Base-by-base conservation (phyloP, 2,329 filamentous ascomycete genomes). In the Neonectria neomacrospora region DNA sequence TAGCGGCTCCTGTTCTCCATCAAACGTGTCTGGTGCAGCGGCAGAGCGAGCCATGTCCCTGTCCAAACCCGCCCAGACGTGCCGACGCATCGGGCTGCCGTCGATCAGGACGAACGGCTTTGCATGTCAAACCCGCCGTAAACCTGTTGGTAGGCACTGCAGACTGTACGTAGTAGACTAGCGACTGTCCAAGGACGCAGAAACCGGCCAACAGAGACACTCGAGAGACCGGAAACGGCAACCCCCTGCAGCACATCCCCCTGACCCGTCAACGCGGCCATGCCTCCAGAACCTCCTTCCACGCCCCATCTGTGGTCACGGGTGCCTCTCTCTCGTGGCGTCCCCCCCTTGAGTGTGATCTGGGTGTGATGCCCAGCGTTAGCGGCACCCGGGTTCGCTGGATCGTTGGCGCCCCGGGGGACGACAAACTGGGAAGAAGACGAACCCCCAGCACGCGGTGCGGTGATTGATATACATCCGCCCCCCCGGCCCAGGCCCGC, bases 241-340 rank as follows among this genome's bases (percentile, higher is more conserved):
- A 69, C 64, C 65, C 65, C 70, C 58, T 70, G 70, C 54, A 62
- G 70, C 67, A 61, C 69, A 71, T 72, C 68, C 70, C 70, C 70
- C 70, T 70, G 69, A 60, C 66, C 66, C 61, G 57, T 54, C 44
- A 54, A 41, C 52, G 55, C 47, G 65, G 51, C 63, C 61, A 63
- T 55, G 68, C 55, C 54, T 61, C 58, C 37, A 34, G 12, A 16
- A 5, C 32, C 32, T 34, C 37, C 37, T 41, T 51, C 60, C 20
- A 58, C 50, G 57, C 61, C 57, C 32, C 45, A 6, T 6, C 23
- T 3, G 23, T 6, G 28, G 32, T 20, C n/a, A 9, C 16, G 42
- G 44, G 18, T 11, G 44, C 22, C 12, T 28, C 22, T 28, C 22
- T 28, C 22, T 23, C n/a, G 39, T 42, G n/a, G 39, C 10, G 9